phyloP scores from a whole-genome alignment of 1,139 yeast species.

The Hansenula anomala region DNA sequence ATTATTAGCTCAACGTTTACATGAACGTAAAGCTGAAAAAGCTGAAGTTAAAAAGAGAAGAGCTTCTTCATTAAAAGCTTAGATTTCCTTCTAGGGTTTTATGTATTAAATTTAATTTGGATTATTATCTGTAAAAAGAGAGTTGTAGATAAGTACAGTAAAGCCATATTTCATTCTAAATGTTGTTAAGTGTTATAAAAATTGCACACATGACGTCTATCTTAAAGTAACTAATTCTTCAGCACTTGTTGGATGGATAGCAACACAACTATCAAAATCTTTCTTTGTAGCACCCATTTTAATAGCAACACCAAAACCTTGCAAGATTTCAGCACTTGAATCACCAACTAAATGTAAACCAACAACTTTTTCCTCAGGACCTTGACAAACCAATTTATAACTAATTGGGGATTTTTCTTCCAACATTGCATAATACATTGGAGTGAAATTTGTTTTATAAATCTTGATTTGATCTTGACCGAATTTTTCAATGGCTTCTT shows the following conservation, averaged over 20 bases:
- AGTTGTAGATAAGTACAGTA: too few relatives aligned
- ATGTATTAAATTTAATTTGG: too few relatives aligned
- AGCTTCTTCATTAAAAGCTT: slow-evolving; percentile 96
- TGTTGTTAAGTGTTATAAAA: too few relatives aligned
- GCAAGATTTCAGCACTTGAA: slow-evolving; percentile 83
- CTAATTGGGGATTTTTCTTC: slow-evolving; percentile 84
- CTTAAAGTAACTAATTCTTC: slow-evolving; percentile 93
- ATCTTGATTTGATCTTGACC: slow-evolving; percentile 80
- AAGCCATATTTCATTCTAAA: too few relatives aligned
- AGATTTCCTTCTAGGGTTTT: slow-evolving; percentile 20
- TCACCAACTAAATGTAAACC: slow-evolving; percentile 95
- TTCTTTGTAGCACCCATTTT: slow-evolving; percentile 98
- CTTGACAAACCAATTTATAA: slow-evolving; percentile 76
- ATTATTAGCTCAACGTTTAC: slow-evolving; percentile 96
- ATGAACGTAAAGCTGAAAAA: slow-evolving; percentile 97
- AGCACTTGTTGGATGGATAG: slow-evolving; percentile 97
- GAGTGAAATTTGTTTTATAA: slow-evolving; percentile 77
- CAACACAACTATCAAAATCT: slow-evolving; percentile 93
- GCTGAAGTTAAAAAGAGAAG: slow-evolving; percentile 99
- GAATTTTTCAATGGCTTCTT: slow-evolving; percentile 67
- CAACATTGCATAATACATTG: slow-evolving; percentile 91
- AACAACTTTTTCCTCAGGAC: slow-evolving; percentile 86
- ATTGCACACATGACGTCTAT: too few relatives aligned
- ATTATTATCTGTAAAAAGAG: too few relatives aligned
- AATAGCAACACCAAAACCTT: slow-evolving; percentile 96